Evolutionary conservation across 257 asterid species (phyloP), one percentile per base, ranked within the genome.

Genomic region (Paulownia fortunei): DNA sequence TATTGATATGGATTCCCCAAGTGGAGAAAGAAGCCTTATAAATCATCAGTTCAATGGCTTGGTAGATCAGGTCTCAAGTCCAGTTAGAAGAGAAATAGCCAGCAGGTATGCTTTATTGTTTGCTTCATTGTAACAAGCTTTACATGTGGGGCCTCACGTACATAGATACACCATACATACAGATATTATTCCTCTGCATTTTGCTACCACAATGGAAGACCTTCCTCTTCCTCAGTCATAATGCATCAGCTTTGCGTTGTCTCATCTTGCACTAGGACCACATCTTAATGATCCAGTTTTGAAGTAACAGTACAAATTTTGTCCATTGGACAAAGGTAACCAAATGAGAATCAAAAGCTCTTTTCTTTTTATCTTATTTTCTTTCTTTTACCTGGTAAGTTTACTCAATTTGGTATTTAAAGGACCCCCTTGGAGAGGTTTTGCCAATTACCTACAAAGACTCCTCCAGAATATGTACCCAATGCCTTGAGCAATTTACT

Each of bases 11-110:
- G 74, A 41, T 27, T 77, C 88, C 36, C 85, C 79, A 30, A 76
- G 66, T 36, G 78, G 83, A 58, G 89, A 84, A 60, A 82, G 83
- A 77, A 86, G 71, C 82, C 59, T 84, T 30, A 47, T 64, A 39
- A 69, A 39, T 75, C 80, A 80, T 70, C 90, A 81, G 64, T 71
- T 79, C 41, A 88, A 79, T 36, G 74, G 73, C 78, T 76, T 51
- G 15, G 41, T 75, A 54, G 91, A 88, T 72, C 91, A 82, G 80
- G 79, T 82, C 73, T 75, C 83, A 13, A 81, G 85, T 80, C 86
- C 90, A 63, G 78, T 83, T 64, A 77, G 87, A 81, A 81, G 90
- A 85, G 92, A 87, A 60, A 59, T 80, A 78, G 77, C 78, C 59
- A 82, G 74, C 87, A 92, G 92, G 97, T 90, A 72, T 55, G 78